Evolutionary conservation across 2,329 filamentous ascomycete species (phyloP), one percentile per base, ranked within the genome.

Genomic region (Aspergillus novoparasiticus): DNA sequence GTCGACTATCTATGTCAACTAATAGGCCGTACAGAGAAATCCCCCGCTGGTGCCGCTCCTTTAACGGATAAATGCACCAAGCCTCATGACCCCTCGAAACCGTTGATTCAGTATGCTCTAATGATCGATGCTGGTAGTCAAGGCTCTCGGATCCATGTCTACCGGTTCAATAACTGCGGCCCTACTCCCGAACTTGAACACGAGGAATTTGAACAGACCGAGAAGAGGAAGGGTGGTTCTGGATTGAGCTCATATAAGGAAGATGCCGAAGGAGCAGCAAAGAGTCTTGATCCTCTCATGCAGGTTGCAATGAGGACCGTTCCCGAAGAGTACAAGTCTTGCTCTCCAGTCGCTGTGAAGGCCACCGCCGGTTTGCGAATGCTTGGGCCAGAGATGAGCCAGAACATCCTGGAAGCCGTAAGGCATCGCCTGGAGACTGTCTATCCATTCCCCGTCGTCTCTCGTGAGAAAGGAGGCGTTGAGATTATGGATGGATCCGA

Each of bases 101-200:
- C 95, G 57, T 87, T 99, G 69, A 90, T 97, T 66, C 95, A 99
- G 77, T 99, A 98, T 82, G 96, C 95, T 65, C 87, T 98, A 74
- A 99, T 99, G 95, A 92, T 99, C 74, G 95, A 99, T 80, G 95
- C 95, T 55, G 95, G 95, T 72, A 98, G 94, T 83, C 98, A 95
- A 60, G 95, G 95, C 65, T 98, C 95, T 64, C 91, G 95, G 72
- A 97, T 99, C 76, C 96, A 99, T 82, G 93, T 98, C 64, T 99
- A 97, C 85, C 92, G 93, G 76, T 99, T 98, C 87, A 98, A 98
- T 85, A 98, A 98, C 83, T 99, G 94, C 82, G 95, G 94, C 14
- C 82, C 92, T 9, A 94, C 94, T n/a, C 95, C 95, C 30, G 94
- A 97, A 81, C 87, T 99, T 57, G 95, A 99, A 81, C 84, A 89